Evolutionary conservation across 768 basidiomycete genomes (phyloP), one percentile per base, ranked within the genome.

Genomic region (Russula dissimulans): DNA sequence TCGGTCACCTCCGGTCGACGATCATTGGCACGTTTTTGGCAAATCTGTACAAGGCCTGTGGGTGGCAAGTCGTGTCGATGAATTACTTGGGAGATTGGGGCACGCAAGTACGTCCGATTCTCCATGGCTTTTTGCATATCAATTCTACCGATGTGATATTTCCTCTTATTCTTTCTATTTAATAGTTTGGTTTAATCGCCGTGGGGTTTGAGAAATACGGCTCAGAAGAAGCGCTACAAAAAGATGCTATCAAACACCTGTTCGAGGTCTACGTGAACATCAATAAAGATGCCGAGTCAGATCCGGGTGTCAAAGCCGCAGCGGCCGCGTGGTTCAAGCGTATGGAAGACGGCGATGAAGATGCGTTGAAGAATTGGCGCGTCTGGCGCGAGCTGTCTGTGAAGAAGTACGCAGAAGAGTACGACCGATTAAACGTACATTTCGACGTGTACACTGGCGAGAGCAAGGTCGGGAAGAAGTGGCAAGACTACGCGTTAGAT

Each of bases 61-160:
- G 95, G 15, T 98, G 92, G 94, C 82, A 92, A 7, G 93, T 95
- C n/a, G 72, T 82, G 41, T 81, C 88, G 2, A 76, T 97, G 73
- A 99, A 99, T 71, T 99, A 99, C 71, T 81, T 97, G 15, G 95
- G 95, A 2, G 95, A 97, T 69, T 98, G 95, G 95, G 95, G 95
- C 26, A 97, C 94, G 44, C 95, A 97, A 81, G 94, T 92, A 42
- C 70, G 78, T 68, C 42, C 32, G 36, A 38, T 54, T n/a, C 1
- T 26, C 48, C 7, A 26, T 26, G 22, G 22, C 7, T 14, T 26
- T 8, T 4, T 39, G 14, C 4, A 17, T n/a, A 7, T n/a, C 41
- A 10, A 6, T 3, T 29, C 18, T 32, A 17, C 29, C 15, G 1
- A n/a, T 53, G 17, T 10, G 34, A 4, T 36, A 5, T 5, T 10